Percentiles rank a stretch among this genome's conserved stretches.
Evolutionary conservation across 2,329 filamentous ascomycete genomes (phyloP).

Genomic region (Cladophialophora exuberans): DNA sequence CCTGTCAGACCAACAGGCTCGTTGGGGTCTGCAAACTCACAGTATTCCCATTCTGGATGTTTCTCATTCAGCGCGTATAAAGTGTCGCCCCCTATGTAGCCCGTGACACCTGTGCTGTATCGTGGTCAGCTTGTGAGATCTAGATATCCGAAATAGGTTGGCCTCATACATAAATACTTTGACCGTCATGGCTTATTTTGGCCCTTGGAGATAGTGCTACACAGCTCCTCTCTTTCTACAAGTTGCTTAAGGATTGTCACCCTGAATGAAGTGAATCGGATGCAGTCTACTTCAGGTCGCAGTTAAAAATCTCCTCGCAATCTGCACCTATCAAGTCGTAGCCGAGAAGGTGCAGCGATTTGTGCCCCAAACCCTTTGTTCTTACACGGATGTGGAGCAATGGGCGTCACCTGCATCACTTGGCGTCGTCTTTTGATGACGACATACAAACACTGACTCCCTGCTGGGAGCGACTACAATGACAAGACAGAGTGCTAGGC

Average conservation of each 20-base stretch:
- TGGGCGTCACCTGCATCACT: background rate
- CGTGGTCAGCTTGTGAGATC: conserved; percentile 4
- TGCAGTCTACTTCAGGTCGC: too few relatives aligned
- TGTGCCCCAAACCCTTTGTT: background rate
- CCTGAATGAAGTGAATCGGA: too few relatives aligned
- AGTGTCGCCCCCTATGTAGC: conserved; percentile 58
- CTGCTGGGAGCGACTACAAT: background rate
- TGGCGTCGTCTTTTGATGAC: background rate
- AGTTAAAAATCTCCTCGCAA: too few relatives aligned
- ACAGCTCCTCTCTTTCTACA: too few relatives aligned
- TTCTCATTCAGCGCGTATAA: conserved; percentile 47
- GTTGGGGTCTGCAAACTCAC: conserved; percentile 29
- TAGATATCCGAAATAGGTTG: background rate
- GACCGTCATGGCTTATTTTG: background rate
- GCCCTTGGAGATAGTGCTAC: too few relatives aligned
- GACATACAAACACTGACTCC: background rate
- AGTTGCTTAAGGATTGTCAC: too few relatives aligned
- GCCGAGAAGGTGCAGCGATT: too few relatives aligned
- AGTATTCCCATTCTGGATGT: conserved; percentile 51
- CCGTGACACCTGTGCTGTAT: conserved; percentile 52
- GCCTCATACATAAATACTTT: conserved; percentile 6
- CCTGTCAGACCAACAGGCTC: background rate
- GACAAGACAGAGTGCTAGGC: background rate
- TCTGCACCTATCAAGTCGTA: too few relatives aligned
- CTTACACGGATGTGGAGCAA: background rate